Percentiles rank a stretch among this genome's conserved stretches.
Evolutionary conservation across 2,329 filamentous ascomycete species (phyloP).

Genomic region (Diaporthe longicolla): DNA sequence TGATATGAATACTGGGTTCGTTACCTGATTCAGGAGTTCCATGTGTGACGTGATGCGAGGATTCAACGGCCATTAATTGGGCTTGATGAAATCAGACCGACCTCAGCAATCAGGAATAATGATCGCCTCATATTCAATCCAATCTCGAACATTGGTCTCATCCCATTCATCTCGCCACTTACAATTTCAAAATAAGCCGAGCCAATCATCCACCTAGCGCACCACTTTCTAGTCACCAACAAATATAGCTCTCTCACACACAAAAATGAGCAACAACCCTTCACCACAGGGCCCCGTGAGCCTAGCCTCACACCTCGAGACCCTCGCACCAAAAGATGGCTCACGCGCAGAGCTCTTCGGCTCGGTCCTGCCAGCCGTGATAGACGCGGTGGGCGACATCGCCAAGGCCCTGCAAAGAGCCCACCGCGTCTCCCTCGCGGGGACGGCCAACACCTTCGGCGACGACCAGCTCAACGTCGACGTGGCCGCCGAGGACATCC

Average conservation of each 20-base stretch:
- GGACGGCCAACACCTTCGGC: constrained; percentile 69
- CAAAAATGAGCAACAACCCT: constrained; percentile 9
- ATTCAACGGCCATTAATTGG: not conserved
- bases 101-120: not conserved
- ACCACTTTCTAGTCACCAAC: too few species aligned
- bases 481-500: constrained; percentile 62
- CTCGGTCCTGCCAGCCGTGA: constrained; percentile 64
- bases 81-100: constrained; percentile 3
- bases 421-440: constrained; percentile 62
- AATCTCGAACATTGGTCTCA: not conserved
- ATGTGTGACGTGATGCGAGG: constrained; percentile 28
- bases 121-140: not conserved
- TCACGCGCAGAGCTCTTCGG: constrained; percentile 53
- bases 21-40: constrained; percentile 24
- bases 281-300: constrained; percentile 9
- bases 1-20: not conserved
- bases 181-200: not conserved
- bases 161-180: not conserved
- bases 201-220: not conserved
- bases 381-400: constrained; percentile 61
- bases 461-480: constrained; percentile 73
- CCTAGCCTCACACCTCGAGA: constrained; percentile 44
- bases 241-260: not conserved
- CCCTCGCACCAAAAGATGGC: constrained; percentile 45
- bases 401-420: constrained; percentile 59